Conservation (phyloP, 805 yeast species). For the Hanseniaspora pseudoguilliermondii region DNA sequence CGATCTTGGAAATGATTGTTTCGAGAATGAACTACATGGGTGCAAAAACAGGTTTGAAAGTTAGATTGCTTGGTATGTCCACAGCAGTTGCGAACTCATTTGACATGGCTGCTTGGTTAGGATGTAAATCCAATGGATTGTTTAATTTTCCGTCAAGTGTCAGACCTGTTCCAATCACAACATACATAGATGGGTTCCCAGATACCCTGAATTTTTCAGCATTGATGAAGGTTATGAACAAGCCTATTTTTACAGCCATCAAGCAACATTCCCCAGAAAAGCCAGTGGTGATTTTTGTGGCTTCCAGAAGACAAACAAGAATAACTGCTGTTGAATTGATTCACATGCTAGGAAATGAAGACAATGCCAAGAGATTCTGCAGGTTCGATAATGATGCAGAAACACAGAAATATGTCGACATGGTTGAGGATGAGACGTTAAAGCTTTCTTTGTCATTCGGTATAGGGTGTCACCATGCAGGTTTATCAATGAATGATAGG, state of each 20-base stretch:
- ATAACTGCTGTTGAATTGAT: constrained; percentile 68
- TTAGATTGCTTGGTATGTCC: constrained; percentile 79
- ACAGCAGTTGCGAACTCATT: constrained; percentile 86
- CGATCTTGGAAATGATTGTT: constrained; percentile 88
- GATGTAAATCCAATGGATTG: constrained; percentile 82
- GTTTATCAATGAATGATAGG: constrained; percentile 81
- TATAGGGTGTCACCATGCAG: constrained; percentile 94
- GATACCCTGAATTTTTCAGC: constrained; percentile 71
- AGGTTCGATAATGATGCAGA: constrained; percentile 62
- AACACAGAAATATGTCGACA: constrained; percentile 66
- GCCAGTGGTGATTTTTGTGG: constrained; percentile 93
- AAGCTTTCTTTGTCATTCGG: constrained; percentile 62
- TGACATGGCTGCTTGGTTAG: constrained; percentile 89
- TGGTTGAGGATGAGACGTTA: constrained; percentile 76
- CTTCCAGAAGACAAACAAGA: constrained; percentile 85
- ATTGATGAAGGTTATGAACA: constrained; percentile 49
- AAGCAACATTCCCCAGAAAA: constrained; percentile 85
- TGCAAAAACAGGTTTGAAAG: constrained; percentile 70
- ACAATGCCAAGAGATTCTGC: constrained; percentile 52
- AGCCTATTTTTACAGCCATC: constrained; percentile 84
- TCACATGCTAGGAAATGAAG: constrained; percentile 53
- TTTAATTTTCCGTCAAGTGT: constrained; percentile 86
- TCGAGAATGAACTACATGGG: constrained; percentile 57
- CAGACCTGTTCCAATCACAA: constrained; percentile 87
- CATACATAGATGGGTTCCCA: constrained; percentile 74